Conservation (phyloP, 2,329 filamentous ascomycete genomes). For the Hymenoscyphus linearis region DNA sequence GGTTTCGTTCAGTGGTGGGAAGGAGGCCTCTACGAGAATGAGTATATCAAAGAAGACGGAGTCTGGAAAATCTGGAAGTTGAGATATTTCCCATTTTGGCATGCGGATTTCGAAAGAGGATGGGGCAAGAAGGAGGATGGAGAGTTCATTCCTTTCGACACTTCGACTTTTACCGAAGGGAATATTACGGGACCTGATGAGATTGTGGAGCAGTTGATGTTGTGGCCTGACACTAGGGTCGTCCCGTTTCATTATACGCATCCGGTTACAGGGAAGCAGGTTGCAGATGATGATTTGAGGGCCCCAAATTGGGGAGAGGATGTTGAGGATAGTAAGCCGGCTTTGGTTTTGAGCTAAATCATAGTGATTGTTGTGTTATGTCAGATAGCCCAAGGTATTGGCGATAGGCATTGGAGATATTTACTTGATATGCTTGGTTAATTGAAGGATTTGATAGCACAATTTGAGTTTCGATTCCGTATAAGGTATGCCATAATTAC, state of each 20-base stretch:
- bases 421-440: background rate
- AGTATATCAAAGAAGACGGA: constrained; percentile 51
- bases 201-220: constrained; percentile 47
- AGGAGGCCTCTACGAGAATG: constrained; percentile 53
- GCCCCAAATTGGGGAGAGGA: background rate
- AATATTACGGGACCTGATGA: constrained; percentile 46
- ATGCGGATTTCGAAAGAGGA: constrained; percentile 47
- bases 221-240: constrained; percentile 49
- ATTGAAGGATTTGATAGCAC: background rate
- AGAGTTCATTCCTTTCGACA: constrained; percentile 48
- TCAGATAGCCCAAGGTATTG: background rate
- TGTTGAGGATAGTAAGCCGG: constrained; percentile 6
- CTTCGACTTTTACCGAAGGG: constrained; percentile 39
- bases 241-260: constrained; percentile 11
- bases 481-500: background rate
- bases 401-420: background rate
- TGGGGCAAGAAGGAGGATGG: constrained; percentile 46
- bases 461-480: too few species aligned
- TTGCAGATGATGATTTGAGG: constrained; percentile 7
- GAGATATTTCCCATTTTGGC: constrained; percentile 54
- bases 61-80: constrained; percentile 50
- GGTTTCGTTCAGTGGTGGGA: constrained; percentile 54
- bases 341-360: constrained; percentile 3
- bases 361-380: background rate
- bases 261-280: constrained; percentile 6